phyloP scores from a whole-genome alignment of 2,329 filamentous ascomycete species.

The Elsinoe australis region DNA sequence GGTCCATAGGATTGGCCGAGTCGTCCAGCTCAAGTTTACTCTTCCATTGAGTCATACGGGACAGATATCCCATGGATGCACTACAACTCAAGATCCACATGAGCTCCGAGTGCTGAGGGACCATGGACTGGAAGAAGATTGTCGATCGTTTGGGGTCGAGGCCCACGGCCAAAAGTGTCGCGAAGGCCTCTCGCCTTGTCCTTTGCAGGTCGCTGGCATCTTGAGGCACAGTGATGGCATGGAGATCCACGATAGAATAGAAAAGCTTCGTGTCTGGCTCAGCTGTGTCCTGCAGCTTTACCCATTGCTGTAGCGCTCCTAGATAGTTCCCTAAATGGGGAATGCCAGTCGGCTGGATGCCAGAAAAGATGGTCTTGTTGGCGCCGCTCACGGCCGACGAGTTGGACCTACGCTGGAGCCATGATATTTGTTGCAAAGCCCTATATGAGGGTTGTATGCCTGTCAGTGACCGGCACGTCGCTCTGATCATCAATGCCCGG shows the following conservation, averaged over 20 bases:
- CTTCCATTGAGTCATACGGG: slow-evolving; percentile 99
- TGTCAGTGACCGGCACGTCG: not conserved
- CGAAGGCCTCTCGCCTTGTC: slow-evolving; percentile 67
- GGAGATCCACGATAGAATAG: slow-evolving; percentile 86
- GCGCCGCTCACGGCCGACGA: not conserved
- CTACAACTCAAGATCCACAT: slow-evolving; percentile 97
- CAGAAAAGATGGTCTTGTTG: slow-evolving; percentile 73
- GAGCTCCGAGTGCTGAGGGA: slow-evolving; percentile 73
- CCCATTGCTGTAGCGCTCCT: slow-evolving; percentile 83
- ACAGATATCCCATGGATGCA: slow-evolving; percentile 86
- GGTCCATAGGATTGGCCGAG: slow-evolving; percentile 50
- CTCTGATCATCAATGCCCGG: not conserved
- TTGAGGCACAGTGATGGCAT: slow-evolving; percentile 79
- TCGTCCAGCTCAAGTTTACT: slow-evolving; percentile 64
- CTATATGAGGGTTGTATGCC: not conserved
- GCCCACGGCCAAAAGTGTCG: slow-evolving; percentile 74
- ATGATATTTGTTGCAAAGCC: not conserved
- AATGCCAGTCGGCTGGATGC: slow-evolving; percentile 90
- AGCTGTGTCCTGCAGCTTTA: slow-evolving; percentile 62
- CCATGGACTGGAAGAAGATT: slow-evolving; percentile 73
- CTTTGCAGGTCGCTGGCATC: slow-evolving; percentile 52
- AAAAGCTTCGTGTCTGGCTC: slow-evolving; percentile 54
- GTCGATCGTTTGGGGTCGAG: slow-evolving; percentile 67
- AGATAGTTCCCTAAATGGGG: slow-evolving; percentile 95
- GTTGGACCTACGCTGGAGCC: not conserved